Base-by-base conservation (phyloP, 2,329 filamentous ascomycete species). In the Pyrenochaeta sp. region DNA sequence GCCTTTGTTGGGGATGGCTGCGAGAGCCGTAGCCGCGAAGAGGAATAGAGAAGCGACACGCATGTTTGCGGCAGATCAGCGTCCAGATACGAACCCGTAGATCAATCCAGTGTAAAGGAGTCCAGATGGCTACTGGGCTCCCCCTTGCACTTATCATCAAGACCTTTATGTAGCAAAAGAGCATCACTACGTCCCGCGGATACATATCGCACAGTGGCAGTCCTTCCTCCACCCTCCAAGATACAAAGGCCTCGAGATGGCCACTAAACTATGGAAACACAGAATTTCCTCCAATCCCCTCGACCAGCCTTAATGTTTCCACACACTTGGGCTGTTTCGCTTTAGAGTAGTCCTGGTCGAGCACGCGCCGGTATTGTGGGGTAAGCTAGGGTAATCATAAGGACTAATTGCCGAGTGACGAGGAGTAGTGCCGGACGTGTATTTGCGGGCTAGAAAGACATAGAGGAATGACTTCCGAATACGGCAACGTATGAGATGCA, bases 1-100 rank as follows among this genome's bases (percentile, higher is more conserved):
- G 7, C 89, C 88, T 58, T 83, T 85, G 73, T 87, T 88, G 1
- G 81, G 82, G 3, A 91, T 78, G 21, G 83, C 79, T 2, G 80
- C 80, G 2, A 72, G 56, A 6, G 69, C 69, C 3, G 60, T 46
- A 58, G 60, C 45, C 48, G 63, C 58, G 51, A 63, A 60, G 44
- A 69, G 49, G 30, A 71, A 40, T 47, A 71, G 45, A 10, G 60
- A 47, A 7, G 67, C 47, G 50, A 71, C 56, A 55, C 65, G 68
- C 72, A 75, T 75, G 32, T 15, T 66, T 60, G 44, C 15, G 7
- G 18, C 23, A 21, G 20, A 30, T 11, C 40, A 42, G 11, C 27
- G 10, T 4, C 21, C 36, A n/a, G 4, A 21, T 20, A 2, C 35
- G 14, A 37, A 37, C n/a, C 6, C n/a, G n/a, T 37, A 14, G n/a